Conservation (phyloP, 2,329 filamentous ascomycete genomes). For the Talaromyces sp. region DNA sequence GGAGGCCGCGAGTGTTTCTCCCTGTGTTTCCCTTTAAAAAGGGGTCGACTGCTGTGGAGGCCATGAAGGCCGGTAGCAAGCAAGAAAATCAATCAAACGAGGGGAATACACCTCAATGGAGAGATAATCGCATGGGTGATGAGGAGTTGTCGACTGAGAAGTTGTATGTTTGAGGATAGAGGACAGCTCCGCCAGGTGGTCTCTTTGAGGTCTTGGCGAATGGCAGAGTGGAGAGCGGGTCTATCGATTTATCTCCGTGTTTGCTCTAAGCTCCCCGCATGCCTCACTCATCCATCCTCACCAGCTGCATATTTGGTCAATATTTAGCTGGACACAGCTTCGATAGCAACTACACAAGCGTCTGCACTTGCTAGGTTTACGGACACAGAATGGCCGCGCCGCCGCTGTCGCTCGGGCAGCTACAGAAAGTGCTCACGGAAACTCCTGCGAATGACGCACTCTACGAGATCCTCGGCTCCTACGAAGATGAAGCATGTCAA, state of each 20-base stretch:
- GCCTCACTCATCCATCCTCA: background rate
- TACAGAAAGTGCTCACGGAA: constrained; percentile 26
- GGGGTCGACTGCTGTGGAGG: constrained; percentile 45
- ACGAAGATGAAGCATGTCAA: constrained; percentile 33
- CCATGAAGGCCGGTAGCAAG: constrained; percentile 40
- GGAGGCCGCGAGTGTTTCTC: constrained; percentile 74
- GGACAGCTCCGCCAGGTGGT: constrained; percentile 40
- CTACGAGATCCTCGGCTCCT: constrained; percentile 30
- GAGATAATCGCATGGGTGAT: background rate
- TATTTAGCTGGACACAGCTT: background rate
- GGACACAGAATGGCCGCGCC: constrained; percentile 25
- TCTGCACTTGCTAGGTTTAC: background rate
- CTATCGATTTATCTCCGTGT: constrained; percentile 7
- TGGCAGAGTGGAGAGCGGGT: constrained; percentile 11
- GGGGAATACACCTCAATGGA: constrained; percentile 12
- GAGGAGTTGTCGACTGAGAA: constrained; percentile 4
- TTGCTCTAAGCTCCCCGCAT: constrained; percentile 5
- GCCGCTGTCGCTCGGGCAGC: constrained; percentile 27
- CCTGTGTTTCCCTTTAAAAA: constrained; percentile 74
- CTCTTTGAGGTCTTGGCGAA: constrained; percentile 38
- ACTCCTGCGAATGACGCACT: constrained; percentile 30
- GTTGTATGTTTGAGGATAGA: constrained; percentile 2
- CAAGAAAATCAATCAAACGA: constrained; percentile 28
- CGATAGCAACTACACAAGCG: background rate
- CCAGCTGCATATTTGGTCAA: background rate